phyloP scores from a whole-genome alignment of 768 basidiomycete species.

The Pleurotus giganteus region DNA sequence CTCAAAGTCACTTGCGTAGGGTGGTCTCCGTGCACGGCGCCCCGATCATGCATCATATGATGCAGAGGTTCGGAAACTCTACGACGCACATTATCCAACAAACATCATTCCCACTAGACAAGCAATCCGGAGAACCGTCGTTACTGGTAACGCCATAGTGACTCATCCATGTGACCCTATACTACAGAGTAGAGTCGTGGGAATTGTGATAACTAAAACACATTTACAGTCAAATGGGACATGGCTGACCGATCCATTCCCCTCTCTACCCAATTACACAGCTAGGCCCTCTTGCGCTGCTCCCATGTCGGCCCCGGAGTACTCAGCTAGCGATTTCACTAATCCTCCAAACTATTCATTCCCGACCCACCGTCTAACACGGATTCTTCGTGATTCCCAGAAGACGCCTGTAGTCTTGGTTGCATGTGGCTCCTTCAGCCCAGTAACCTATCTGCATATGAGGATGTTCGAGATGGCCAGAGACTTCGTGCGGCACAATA shows the following conservation, averaged over 20 bases:
- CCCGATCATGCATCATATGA: too few relatives aligned
- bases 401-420: conserved; percentile 92
- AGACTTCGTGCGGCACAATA: conserved; percentile 91
- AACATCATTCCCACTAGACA: not conserved
- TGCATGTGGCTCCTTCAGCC: conserved; percentile 97
- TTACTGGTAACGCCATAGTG: not conserved
- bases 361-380: conserved; percentile 60
- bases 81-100: too few relatives aligned
- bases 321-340: conserved; percentile 46
- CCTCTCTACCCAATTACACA: not conserved
- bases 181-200: not conserved
- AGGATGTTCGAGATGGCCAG: conserved; percentile 99
- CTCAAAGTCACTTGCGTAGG: too few relatives aligned
- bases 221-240: conserved; percentile 1
- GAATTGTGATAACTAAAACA: conserved; percentile 4
- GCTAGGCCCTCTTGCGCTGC: not conserved
- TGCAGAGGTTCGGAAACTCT: too few relatives aligned
- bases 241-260: conserved; percentile 8
- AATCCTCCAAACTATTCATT: conserved; percentile 69
- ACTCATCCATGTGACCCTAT: conserved; percentile 8
- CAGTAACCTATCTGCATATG: conserved; percentile 95
- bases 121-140: not conserved
- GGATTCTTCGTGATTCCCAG: conserved; percentile 52
- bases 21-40: too few relatives aligned
- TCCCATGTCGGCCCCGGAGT: conserved; percentile 7